These are phyloP conservation scores for Teratosphaeria viscida DNA, from an alignment of 2,329 filamentous ascomycete species.

Conservation along the genomic window DNA sequence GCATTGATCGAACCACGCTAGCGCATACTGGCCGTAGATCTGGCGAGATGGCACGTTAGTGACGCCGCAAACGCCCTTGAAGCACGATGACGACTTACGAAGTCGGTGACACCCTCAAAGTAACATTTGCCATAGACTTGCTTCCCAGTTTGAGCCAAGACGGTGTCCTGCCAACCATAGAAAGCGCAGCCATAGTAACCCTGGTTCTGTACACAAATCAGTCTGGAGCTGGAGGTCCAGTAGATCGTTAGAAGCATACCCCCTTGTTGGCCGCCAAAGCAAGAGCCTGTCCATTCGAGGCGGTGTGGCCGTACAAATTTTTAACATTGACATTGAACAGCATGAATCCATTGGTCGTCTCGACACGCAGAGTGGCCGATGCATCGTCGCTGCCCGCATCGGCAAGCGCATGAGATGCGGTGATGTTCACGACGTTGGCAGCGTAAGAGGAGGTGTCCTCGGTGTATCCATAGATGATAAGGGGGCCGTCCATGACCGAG, in stretches of 20 bases:
- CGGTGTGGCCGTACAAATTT: constrained; percentile 34
- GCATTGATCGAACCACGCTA: constrained; percentile 42
- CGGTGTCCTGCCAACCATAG: constrained; percentile 45
- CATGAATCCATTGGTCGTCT: constrained; percentile 39
- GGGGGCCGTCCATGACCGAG: constrained; percentile 34
- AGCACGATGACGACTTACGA: constrained; percentile 29
- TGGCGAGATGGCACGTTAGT: neutral
- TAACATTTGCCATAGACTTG: constrained; percentile 47
- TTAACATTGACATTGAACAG: constrained; percentile 54
- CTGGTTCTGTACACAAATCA: constrained; percentile 28
- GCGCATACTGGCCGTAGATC: constrained; percentile 20
- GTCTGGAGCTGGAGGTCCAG: neutral
- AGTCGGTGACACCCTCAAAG: constrained; percentile 50
- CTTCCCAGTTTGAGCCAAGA: constrained; percentile 40
- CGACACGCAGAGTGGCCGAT: constrained; percentile 41
- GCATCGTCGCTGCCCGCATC: constrained; percentile 43
- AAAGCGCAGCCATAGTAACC: constrained; percentile 49
- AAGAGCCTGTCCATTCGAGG: constrained; percentile 39
- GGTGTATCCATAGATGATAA: constrained; percentile 52
- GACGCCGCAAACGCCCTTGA: neutral
- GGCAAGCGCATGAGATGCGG: constrained; percentile 37
- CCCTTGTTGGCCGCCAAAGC: constrained; percentile 43
- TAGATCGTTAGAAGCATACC: constrained; percentile 9
- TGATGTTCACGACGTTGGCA: constrained; percentile 49
- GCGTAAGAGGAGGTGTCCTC: constrained; percentile 41